These are phyloP conservation scores for Cyclanthera cordifolia DNA, from an alignment of 306 rosid species.

Conservation along the genomic window DNA sequence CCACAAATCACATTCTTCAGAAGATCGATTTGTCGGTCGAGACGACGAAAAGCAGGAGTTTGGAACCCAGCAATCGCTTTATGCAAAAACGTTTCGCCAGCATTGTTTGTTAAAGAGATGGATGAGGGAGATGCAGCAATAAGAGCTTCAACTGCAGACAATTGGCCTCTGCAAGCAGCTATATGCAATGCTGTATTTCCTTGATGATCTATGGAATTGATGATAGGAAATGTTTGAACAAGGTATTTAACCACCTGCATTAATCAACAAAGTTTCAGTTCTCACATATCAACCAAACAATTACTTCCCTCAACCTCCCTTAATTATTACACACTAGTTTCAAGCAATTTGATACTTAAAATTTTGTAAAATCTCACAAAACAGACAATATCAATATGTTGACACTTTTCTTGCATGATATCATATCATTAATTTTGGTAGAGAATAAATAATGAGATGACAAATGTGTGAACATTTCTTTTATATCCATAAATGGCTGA, in stretches of 20 bases:
- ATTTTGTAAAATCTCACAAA: neutral
- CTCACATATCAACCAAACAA: slow-evolving; percentile 7
- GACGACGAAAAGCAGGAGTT: slow-evolving; percentile 53
- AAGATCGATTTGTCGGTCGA: slow-evolving; percentile 81
- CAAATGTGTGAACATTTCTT: no score
- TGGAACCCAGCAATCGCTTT: slow-evolving; percentile 85
- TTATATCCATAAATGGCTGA: no score
- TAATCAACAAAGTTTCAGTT: slow-evolving; percentile 2
- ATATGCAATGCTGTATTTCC: slow-evolving; percentile 87
- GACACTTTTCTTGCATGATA: neutral
- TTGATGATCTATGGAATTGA: slow-evolving; percentile 53
- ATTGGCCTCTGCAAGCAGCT: slow-evolving; percentile 79
- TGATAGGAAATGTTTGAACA: slow-evolving; percentile 41
- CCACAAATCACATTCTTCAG: slow-evolving; percentile 45
- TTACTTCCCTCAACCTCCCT: neutral
- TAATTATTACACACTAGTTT: neutral
- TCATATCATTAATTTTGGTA: neutral
- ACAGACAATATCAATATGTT: neutral
- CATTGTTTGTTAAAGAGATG: slow-evolving; percentile 38
- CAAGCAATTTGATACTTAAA: neutral
- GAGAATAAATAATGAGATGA: neutral
- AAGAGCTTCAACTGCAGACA: slow-evolving; percentile 64
- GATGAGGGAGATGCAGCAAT: slow-evolving; percentile 45
- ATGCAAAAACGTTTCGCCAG: slow-evolving; percentile 83
- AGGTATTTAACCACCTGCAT: slow-evolving; percentile 66